Conservation (phyloP, 2,329 filamentous ascomycete species). For the Cytospora schulzeri region DNA sequence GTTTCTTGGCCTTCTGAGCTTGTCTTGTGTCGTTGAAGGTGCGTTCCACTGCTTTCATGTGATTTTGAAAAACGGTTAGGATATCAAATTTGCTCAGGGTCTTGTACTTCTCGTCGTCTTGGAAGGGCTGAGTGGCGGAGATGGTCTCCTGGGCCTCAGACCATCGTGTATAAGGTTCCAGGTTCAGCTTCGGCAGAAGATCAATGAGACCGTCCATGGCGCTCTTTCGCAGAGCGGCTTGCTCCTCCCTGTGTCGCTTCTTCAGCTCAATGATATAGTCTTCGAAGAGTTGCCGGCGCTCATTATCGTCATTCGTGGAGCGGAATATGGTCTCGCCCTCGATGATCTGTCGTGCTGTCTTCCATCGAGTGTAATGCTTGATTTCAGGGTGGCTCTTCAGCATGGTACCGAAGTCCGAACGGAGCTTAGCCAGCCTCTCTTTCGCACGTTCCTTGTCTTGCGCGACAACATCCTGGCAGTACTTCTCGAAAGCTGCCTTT, state of each 20-base stretch:
- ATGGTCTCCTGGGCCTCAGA: slow-evolving; percentile 84
- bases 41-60: slow-evolving; percentile 90
- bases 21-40: slow-evolving; percentile 90
- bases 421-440: slow-evolving; percentile 87
- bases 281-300: slow-evolving; percentile 87
- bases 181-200: slow-evolving; percentile 75
- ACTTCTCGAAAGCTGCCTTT: slow-evolving; percentile 91
- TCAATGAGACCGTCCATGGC: slow-evolving; percentile 83
- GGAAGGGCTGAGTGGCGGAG: slow-evolving; percentile 74
- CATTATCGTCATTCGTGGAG: slow-evolving; percentile 82
- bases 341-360: slow-evolving; percentile 90
- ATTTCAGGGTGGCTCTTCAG: slow-evolving; percentile 95
- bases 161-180: slow-evolving; percentile 96
- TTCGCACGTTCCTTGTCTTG: slow-evolving; percentile 95
- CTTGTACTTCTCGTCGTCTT: slow-evolving; percentile 82
- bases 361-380: slow-evolving; percentile 95
- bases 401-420: slow-evolving; percentile 94
- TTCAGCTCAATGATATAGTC: slow-evolving; percentile 88
- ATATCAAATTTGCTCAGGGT: slow-evolving; percentile 85
- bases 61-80: slow-evolving; percentile 88
- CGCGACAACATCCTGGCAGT: slow-evolving; percentile 82
- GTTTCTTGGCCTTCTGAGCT: slow-evolving; percentile 79
- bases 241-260: slow-evolving; percentile 75
- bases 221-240: slow-evolving; percentile 70
- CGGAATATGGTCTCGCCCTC: slow-evolving; percentile 95